phyloP scores from a whole-genome alignment of 116 monocot genomes.

The Dioscorea cayenensis region DNA sequence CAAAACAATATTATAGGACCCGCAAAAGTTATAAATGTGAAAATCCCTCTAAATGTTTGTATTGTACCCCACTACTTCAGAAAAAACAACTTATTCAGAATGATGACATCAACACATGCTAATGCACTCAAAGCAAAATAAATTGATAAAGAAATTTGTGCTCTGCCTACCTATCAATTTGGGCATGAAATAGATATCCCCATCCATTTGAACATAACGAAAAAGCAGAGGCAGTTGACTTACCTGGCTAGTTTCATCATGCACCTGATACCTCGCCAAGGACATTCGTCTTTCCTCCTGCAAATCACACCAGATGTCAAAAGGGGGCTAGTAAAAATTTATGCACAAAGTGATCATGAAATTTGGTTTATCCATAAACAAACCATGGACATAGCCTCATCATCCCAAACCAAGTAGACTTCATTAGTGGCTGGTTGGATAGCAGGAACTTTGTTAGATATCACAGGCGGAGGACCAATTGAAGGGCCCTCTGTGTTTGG shows the following conservation, averaged over 20 bases:
- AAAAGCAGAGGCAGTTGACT: constrained; percentile 35
- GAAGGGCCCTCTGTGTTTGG: constrained; percentile 83
- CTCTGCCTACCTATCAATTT: constrained; percentile 27
- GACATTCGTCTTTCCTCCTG: constrained; percentile 99
- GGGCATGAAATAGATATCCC: constrained; percentile 16
- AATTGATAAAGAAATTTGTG: neutral
- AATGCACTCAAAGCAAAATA: constrained; percentile 1
- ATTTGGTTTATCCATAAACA: neutral
- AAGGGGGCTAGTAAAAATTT: neutral
- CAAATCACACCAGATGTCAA: neutral
- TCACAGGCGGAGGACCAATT: constrained; percentile 88
- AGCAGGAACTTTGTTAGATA: constrained; percentile 71
- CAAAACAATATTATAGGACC: too few species aligned
- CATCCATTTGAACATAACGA: constrained; percentile 28
- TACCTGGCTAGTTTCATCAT: constrained; percentile 99
- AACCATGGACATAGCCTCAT: constrained; percentile 99
- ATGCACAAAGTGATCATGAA: neutral
- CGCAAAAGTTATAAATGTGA: too few species aligned
- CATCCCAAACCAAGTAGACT: constrained; percentile 99
- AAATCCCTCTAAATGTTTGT: neutral
- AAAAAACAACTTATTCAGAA: neutral
- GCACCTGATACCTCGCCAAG: constrained; percentile 92
- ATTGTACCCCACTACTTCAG: neutral
- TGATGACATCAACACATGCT: neutral
- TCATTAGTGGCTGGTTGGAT: constrained; percentile 69